phyloP scores from a whole-genome alignment of 2,329 filamentous ascomycete species.

The Epichloe amarillans region DNA sequence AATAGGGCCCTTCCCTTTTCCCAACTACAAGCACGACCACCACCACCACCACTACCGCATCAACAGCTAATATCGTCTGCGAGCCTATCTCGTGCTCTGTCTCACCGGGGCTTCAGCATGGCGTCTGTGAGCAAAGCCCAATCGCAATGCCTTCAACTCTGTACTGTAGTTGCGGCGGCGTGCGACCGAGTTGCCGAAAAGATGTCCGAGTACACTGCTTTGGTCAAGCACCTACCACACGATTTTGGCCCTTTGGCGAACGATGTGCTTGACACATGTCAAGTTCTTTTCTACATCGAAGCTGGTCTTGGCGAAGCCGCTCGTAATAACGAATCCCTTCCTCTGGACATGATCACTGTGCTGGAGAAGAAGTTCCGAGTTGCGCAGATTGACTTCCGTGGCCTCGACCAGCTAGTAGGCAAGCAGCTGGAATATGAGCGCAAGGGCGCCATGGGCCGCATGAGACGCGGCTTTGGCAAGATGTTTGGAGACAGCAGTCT shows the following conservation, averaged over 20 bases:
- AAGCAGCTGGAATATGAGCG: constrained; percentile 50
- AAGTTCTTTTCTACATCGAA: constrained; percentile 55
- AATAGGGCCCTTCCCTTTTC: neutral
- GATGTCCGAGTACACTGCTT: constrained; percentile 50
- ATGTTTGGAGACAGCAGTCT: constrained; percentile 50
- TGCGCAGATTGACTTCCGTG: constrained; percentile 47
- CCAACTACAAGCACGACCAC: neutral
- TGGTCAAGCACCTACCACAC: constrained; percentile 38
- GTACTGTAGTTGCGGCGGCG: constrained; percentile 42
- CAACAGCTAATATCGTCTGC: neutral
- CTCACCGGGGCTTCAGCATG: constrained; percentile 7
- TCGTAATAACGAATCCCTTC: constrained; percentile 37
- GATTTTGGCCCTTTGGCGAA: constrained; percentile 47
- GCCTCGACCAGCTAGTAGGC: constrained; percentile 48
- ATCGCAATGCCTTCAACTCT: constrained; percentile 28
- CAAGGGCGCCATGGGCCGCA: constrained; percentile 43
- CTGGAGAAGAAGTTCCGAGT: constrained; percentile 50
- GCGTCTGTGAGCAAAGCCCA: constrained; percentile 15
- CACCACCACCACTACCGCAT: neutral
- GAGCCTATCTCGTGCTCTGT: neutral
- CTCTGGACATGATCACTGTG: constrained; percentile 47
- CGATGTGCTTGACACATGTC: constrained; percentile 54
- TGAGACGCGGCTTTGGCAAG: constrained; percentile 49
- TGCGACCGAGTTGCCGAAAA: constrained; percentile 52
- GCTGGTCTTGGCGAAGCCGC: constrained; percentile 45